Base-by-base conservation (phyloP, 352 stramenopile genomes). In the Blastocystis sp. region DNA sequence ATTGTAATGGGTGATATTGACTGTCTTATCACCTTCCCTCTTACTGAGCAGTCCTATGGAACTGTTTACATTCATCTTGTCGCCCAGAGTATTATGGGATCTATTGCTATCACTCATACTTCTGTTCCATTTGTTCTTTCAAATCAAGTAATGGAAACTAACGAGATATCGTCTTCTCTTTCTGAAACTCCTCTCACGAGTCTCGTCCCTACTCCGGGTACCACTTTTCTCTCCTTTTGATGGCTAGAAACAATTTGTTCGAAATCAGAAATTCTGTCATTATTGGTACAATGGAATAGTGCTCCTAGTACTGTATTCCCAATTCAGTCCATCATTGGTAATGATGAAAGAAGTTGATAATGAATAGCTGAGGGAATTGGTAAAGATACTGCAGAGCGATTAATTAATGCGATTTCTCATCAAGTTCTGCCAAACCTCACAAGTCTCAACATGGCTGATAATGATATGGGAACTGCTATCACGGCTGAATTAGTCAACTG, bases 301-400 rank as follows among this genome's bases (percentile, higher is more conserved):
- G 0, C 33, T 2, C 64, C 64, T 44, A 22, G 5, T 44, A 44
- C 35, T 7, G 5, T 24, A n/a, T 76, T 76, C 64, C 15, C 64
- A 37, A 44, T 54, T n/a, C 44, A 15, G 2, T 76, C 64, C 35
- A 44, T 76, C 33, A 76, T 76, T 44, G 64, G 64, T 76, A 27
- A 19, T n/a, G 6, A 4, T 53, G 5, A 15, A 2, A 3, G 5
- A 3, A 9, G 6, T 7, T 33, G 4, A 37, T 44, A 4, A 76
- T 27, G 0, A 9, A 35, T 70, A 76, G 64, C 64, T n/a, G 64
- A 76, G n/a, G 64, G 64, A 17, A 76, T 76, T 44, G 64, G 64
- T 2, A 76, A 76, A 33, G 64, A 76, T 37, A 76, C 64, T n/a
- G 33, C 64, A 44, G 64, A 76, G 64, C 64, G 53, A 7, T 33